phyloP scores from a whole-genome alignment of 768 basidiomycete genomes.

The Leccinum imitatum region DNA sequence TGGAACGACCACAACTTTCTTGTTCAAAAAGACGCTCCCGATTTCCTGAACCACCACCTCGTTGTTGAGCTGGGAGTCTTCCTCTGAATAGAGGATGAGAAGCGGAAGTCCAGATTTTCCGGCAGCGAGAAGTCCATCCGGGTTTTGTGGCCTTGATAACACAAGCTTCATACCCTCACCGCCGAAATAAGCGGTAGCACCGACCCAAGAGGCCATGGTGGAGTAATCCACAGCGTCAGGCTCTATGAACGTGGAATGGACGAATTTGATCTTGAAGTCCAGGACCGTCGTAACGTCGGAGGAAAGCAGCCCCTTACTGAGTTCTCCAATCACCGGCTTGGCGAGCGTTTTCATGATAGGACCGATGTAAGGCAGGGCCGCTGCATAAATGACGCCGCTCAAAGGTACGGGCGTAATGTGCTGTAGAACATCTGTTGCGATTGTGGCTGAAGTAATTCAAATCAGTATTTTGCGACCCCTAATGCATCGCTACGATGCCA shows the following conservation, averaged over 20 bases:
- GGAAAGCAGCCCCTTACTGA: background rate
- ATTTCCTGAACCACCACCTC: background rate
- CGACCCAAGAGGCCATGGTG: slow-evolving; percentile 7
- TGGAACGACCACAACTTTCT: slow-evolving; percentile 1
- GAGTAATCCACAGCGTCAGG: slow-evolving; percentile 7
- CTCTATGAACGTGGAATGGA: slow-evolving; percentile 4
- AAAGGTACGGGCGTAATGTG: background rate
- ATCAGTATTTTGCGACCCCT: background rate
- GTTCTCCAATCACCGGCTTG: slow-evolving; percentile 2
- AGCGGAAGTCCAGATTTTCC: background rate
- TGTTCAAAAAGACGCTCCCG: background rate
- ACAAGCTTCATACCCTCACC: background rate
- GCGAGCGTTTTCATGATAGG: slow-evolving; percentile 4
- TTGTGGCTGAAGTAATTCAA: background rate
- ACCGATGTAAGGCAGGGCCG: slow-evolving; percentile 11
- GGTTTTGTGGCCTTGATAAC: background rate
- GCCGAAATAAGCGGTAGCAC: background rate
- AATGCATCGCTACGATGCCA: background rate
- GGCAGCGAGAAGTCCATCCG: background rate
- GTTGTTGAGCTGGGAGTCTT: slow-evolving; percentile 5
- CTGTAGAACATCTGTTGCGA: slow-evolving; percentile 4
- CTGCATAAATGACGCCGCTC: slow-evolving; percentile 6
- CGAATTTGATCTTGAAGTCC: slow-evolving; percentile 6
- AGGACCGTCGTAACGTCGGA: background rate
- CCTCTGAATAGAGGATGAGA: background rate